These are phyloP conservation scores for Phylloporus sp. DNA, from an alignment of 768 basidiomycete genomes.

Conservation along the genomic window DNA sequence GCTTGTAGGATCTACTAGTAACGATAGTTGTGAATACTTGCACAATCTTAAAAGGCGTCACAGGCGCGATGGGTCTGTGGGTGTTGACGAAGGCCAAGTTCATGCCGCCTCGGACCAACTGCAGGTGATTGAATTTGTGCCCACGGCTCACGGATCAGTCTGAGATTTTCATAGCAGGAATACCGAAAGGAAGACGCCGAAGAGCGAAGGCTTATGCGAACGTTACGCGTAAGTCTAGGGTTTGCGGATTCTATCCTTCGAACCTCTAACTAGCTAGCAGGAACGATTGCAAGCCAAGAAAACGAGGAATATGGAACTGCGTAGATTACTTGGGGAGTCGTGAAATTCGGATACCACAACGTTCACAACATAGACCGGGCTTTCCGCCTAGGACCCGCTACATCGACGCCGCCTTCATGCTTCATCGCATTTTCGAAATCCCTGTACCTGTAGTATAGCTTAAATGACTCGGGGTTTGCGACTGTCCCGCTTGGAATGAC, in stretches of 20 bases:
- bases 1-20: background rate
- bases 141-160: background rate
- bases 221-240: conserved; percentile 5
- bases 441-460: conserved; percentile 61
- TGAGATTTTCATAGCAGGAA: conserved; percentile 2
- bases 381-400: background rate
- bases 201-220: conserved; percentile 10
- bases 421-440: conserved; percentile 39
- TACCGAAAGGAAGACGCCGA: conserved; percentile 12
- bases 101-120: background rate
- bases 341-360: background rate
- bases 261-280: background rate
- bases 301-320: conserved; percentile 7
- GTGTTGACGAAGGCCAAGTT: background rate
- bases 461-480: conserved; percentile 64
- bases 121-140: background rate
- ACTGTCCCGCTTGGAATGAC: conserved; percentile 71
- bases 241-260: background rate
- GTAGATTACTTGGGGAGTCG: conserved; percentile 10
- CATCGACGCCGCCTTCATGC: conserved; percentile 14
- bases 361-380: conserved; percentile 13
- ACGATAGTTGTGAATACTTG: background rate
- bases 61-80: background rate
- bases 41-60: background rate
- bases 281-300: conserved; percentile 6